phyloP scores from a whole-genome alignment of 1,284 basidiomycete species.

The Papiliotrema nemorosa region DNA sequence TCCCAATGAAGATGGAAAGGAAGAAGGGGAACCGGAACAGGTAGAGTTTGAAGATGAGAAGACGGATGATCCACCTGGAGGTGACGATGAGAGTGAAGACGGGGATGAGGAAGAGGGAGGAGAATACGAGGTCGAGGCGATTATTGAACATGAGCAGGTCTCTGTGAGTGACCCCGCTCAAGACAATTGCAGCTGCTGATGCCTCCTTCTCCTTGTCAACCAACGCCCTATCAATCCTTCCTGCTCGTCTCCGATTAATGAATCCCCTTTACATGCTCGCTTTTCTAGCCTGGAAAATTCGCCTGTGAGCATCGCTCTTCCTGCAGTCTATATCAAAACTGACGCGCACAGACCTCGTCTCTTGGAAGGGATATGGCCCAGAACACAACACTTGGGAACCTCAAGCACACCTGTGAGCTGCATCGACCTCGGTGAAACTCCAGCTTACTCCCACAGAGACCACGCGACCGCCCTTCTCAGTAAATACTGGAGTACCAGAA shows the following conservation, averaged over 20 bases:
- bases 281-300: slow-evolving; percentile 11
- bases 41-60: slow-evolving; percentile 7
- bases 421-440: neutral
- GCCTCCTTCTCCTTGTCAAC: neutral
- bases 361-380: slow-evolving; percentile 48
- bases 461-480: slow-evolving; percentile 34
- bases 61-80: slow-evolving; percentile 11
- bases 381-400: slow-evolving; percentile 49
- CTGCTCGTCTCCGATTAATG: neutral
- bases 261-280: neutral
- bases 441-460: slow-evolving; percentile 16
- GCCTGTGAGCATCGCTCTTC: slow-evolving; percentile 9
- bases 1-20: neutral
- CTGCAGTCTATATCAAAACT: neutral
- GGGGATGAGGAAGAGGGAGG: slow-evolving; percentile 26
- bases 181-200: too few species aligned
- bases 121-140: slow-evolving; percentile 33
- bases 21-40: slow-evolving; percentile 7
- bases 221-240: neutral
- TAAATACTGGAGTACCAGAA: slow-evolving; percentile 30
- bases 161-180: slow-evolving; percentile 25
- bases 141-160: slow-evolving; percentile 17
- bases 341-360: slow-evolving; percentile 35
- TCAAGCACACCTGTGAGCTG: slow-evolving; percentile 40
- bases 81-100: slow-evolving; percentile 21